phyloP scores from a whole-genome alignment of 2,329 filamentous ascomycete genomes.

The Alternaria sp. region DNA sequence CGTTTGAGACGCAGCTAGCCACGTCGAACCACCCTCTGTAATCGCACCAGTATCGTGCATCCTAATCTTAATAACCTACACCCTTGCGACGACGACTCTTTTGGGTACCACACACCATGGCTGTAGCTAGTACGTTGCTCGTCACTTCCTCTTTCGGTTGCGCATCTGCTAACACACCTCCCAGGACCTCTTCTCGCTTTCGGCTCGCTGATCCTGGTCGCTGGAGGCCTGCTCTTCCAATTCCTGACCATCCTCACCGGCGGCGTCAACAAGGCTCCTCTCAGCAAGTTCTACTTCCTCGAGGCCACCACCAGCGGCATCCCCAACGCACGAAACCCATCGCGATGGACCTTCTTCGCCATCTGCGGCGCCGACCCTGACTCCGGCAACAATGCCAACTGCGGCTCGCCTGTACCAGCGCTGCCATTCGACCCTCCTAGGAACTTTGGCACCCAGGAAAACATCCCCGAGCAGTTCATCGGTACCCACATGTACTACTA shows the following conservation, averaged over 20 bases:
- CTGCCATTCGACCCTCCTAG: conserved; percentile 69
- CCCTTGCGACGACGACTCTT: background rate
- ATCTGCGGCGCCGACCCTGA: conserved; percentile 68
- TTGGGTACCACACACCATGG: conserved; percentile 12
- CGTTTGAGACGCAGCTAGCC: conserved; percentile 6
- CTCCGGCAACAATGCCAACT: conserved; percentile 64
- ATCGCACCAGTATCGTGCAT: conserved; percentile 6
- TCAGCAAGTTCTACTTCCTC: conserved; percentile 85
- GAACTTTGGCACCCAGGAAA: conserved; percentile 65
- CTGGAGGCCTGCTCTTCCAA: conserved; percentile 67
- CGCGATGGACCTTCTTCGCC: conserved; percentile 92
- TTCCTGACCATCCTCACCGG: conserved; percentile 72
- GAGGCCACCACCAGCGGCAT: conserved; percentile 76
- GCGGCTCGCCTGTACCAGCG: conserved; percentile 66
- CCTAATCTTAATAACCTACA: conserved; percentile 17
- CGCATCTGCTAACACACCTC: background rate
- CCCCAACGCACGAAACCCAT: conserved; percentile 60
- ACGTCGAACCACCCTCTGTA: conserved; percentile 7
- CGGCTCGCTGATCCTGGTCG: conserved; percentile 66
- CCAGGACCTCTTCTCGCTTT: conserved; percentile 64
- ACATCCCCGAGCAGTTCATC: conserved; percentile 62
- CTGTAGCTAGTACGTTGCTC: conserved; percentile 19
- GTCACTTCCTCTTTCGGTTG: conserved; percentile 12
- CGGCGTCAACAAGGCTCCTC: conserved; percentile 59
- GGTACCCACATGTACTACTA: conserved; percentile 74